Base-by-base conservation (phyloP, 768 basidiomycete species). In the Lactarius trivialis region DNA sequence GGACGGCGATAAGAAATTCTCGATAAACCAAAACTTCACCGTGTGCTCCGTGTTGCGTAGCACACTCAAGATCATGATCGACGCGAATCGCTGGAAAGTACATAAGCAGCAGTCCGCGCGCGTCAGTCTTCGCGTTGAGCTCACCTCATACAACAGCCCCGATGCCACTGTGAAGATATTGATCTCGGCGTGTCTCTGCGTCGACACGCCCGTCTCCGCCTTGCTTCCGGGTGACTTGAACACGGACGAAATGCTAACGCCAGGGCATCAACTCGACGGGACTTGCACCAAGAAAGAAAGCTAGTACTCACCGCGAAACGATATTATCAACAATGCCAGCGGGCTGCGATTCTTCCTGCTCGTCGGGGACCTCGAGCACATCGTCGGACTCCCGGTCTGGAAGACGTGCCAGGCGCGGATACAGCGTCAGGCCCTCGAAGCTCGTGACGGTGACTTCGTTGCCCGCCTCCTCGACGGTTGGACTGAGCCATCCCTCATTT, bases 1-100 rank as follows among this genome's bases (percentile, higher is more conserved):
- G 0, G 94, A 90, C 0, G 96, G 97, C 0, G 96, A 98, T 15
- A 98, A 81, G 82, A 99, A 99, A 76, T 99, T 98, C 72, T 97
- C 91, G 66, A 99, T 98, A 75, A 98, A 98, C 97, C 97, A 98
- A 76, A 98, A 99, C 73, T 99, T 99, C 73, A 99, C 95, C 30
- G 85, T 89, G 69, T 88, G 90, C 21, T 93, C 86, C 19, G 97
- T 98, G 70, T 98, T 96, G 43, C 87, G 86, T 66, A 98, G 78
- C 34, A 99, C 97, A 68, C 93, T 96, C 37, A 98, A 79, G 60
- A 98, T 92, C 97, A 98, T 99, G 76, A 99, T 98, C 9, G 92
- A 93, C 0, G 87, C 94, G 75, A 99, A 98, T 17, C 97, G 87
- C 93, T 98, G 66, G 8, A 43, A 45, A 48, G 19, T 32, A 51